Evolutionary conservation across 306 rosid genomes (phyloP).

Genomic region (Lithocarpus polystachyus): DNA sequence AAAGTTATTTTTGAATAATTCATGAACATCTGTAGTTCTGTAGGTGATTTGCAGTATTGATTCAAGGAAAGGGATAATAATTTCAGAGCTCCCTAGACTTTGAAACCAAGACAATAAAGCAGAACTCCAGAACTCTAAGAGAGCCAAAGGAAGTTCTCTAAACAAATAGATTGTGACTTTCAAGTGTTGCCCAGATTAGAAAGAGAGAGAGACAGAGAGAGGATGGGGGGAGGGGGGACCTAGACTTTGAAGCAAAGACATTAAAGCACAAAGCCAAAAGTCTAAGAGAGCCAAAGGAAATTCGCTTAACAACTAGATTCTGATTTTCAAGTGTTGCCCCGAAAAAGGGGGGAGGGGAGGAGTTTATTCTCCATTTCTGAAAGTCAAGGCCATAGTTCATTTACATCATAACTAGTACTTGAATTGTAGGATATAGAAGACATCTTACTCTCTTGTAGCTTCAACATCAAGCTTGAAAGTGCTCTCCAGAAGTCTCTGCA

Average conservation of each 20-base stretch:
- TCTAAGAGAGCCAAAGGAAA: no score
- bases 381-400: no score
- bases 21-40: neutral
- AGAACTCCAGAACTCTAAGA: neutral
- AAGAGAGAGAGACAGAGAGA: no score
- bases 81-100: neutral
- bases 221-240: neutral
- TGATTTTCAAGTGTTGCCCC: no score
- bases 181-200: neutral
- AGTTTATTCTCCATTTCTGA: neutral
- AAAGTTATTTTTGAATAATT: neutral
- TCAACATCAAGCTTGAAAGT: slow-evolving; percentile 80
- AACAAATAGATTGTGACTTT: neutral
- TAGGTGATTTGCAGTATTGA: neutral
- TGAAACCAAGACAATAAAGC: neutral
- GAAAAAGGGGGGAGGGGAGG: neutral
- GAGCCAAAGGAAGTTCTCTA: neutral
- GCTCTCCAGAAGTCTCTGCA: slow-evolving; percentile 91
- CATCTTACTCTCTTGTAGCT: slow-evolving; percentile 78
- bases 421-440: slow-evolving; percentile 9
- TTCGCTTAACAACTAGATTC: no score
- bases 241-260: no score
- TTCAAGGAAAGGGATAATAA: neutral
- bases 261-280: no score
- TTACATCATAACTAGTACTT: slow-evolving; percentile 5